phyloP scores from a whole-genome alignment of 129 eudicot genomes.

The Lonicera japonica region DNA sequence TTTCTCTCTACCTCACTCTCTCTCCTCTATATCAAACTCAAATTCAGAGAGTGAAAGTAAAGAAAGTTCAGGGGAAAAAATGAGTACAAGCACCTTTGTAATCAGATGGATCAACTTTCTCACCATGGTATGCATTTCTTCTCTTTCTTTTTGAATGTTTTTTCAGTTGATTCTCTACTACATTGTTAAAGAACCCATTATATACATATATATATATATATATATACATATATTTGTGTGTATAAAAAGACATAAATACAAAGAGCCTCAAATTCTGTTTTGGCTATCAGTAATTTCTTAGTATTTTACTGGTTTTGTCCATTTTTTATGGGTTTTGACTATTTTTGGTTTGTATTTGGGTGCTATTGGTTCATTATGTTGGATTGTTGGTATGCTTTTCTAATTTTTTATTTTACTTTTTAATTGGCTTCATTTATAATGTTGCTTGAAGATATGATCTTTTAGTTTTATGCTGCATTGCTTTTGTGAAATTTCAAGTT shows the following conservation, averaged over 20 bases:
- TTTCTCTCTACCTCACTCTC: too few species aligned
- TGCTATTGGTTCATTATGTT: background rate
- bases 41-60: background rate
- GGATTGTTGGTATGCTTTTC: background rate
- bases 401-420: background rate
- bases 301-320: background rate
- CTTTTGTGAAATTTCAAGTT: background rate
- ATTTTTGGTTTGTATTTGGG: conserved; percentile 10
- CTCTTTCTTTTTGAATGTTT: background rate
- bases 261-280: background rate
- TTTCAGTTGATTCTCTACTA: conserved; percentile 9
- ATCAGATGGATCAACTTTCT: conserved; percentile 84
- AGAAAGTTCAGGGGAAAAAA: background rate
- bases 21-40: background rate
- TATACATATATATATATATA: background rate
- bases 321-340: conserved; percentile 5
- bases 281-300: conserved; percentile 11
- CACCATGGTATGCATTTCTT: conserved; percentile 41
- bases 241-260: too few species aligned
- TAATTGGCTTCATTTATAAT: background rate
- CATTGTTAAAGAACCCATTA: background rate
- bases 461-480: background rate
- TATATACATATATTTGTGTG: background rate
- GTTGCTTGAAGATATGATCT: conserved; percentile 11
- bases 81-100: conserved; percentile 73